Base-by-base conservation (phyloP, 257 asterid species). In the Linaria vulgaris region DNA sequence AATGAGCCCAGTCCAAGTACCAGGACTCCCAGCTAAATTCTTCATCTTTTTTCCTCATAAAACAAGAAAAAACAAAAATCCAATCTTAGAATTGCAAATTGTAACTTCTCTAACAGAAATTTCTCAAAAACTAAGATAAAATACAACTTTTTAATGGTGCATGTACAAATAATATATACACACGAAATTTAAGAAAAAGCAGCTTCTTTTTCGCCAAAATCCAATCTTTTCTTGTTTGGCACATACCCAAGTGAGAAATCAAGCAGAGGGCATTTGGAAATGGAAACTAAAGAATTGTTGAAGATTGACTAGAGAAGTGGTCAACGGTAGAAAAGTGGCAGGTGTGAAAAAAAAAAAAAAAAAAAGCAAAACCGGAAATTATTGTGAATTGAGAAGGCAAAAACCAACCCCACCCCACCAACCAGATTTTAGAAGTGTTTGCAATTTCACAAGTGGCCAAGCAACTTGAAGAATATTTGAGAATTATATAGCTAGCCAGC, bases 11-110 rank as follows among this genome's bases (percentile, higher is more conserved):
- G 79, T 76, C 63, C 73, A 24, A 56, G 83, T 82, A 13, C 88
- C 88, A 30, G 88, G 88, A 59, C 76, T 62, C 56, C 88, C 88
- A 55, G 83, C 79, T 57, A 82, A 74, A 69, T 68, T 76, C 72
- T 79, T 79, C 88, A 82, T 82, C 66, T 1, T 34, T 44, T 45
- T 44, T 61, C 66, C 47, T 44, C 12, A 34, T 4, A 34, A 60
- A 48, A 49, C 17, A 15, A 9, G 8, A n/a, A 48, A 44, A 50
- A 3, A 15, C 23, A 55, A 72, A 23, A 53, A 44, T 37, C 34
- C 34, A 27, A 7, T 50, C 37, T 16, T 22, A 25, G 27, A 22
- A 10, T 19, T 50, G 45, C 52, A 57, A 39, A 65, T 23, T n/a
- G 51, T 1, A 41, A 44, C n/a, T 20, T 41, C 17, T 12, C 17